Percentiles rank a stretch among this genome's conserved stretches.
phyloP scores from a whole-genome alignment of 179 eudicot species.

The Monotropa hypopitys region DNA sequence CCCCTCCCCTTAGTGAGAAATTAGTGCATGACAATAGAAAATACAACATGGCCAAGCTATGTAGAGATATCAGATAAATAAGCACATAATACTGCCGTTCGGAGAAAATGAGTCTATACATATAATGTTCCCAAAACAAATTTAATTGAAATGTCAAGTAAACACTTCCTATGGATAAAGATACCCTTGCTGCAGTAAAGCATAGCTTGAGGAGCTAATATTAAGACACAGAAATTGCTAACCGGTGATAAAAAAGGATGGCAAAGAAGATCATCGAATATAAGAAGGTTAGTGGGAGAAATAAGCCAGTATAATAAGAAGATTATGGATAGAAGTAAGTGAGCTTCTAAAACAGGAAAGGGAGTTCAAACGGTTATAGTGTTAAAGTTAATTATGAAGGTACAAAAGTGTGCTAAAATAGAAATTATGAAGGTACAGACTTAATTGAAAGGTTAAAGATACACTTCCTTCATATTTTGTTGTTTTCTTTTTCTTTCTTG shows the following conservation, averaged over 20 bases:
- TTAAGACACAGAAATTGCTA: background rate
- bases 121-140: background rate
- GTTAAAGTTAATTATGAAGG: no score
- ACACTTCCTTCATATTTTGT: background rate
- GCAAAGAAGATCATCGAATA: background rate
- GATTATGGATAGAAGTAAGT: no score
- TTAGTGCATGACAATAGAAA: background rate
- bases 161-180: background rate
- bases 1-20: no score
- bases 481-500: background rate
- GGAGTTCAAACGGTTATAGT: no score
- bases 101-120: no score
- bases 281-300: background rate
- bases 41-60: background rate
- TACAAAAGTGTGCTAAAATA: background rate
- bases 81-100: background rate
- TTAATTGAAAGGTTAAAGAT: no score
- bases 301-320: no score
- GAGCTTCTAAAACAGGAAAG: no score
- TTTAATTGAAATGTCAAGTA: background rate
- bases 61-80: background rate
- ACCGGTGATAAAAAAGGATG: background rate
- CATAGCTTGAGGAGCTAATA: background rate
- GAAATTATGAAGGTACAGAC: background rate
- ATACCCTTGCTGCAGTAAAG: background rate